Evolutionary conservation across 257 asterid genomes (phyloP).

Genomic region (Paraleonurus japonicus): DNA sequence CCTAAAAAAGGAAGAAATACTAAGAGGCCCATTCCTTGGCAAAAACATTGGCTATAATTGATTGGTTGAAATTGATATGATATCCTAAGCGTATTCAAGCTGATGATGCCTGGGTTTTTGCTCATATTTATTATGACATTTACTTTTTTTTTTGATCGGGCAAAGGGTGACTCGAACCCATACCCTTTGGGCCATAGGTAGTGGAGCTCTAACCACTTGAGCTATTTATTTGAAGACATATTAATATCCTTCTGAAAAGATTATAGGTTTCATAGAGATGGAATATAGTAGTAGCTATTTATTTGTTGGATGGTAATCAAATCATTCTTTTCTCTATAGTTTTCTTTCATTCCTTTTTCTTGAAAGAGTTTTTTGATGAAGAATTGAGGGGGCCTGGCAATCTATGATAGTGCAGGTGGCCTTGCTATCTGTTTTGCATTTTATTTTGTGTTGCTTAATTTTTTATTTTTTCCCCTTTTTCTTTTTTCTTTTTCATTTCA

Average conservation of each 20-base stretch:
- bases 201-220: too few relatives aligned
- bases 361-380: background rate
- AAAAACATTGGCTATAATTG: background rate
- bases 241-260: background rate
- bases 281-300: background rate
- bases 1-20: too few relatives aligned
- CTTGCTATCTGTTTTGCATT: background rate
- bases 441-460: background rate
- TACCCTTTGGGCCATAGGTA: too few relatives aligned
- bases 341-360: background rate
- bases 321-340: background rate
- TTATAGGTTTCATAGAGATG: background rate
- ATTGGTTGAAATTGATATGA: too few relatives aligned
- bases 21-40: background rate
- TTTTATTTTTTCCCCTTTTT: background rate
- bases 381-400: background rate
- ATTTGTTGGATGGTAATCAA: background rate
- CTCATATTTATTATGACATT: background rate
- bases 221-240: constrained; percentile 2
- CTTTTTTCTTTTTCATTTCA: background rate
- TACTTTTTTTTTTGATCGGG: too few relatives aligned
- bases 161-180: too few relatives aligned
- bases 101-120: background rate
- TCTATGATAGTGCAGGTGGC: constrained; percentile 4
- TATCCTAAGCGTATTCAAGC: background rate